Base-by-base conservation (phyloP, 225 moss, liverwort and hornwort species). In the Pseudisothecium myosuroides region DNA sequence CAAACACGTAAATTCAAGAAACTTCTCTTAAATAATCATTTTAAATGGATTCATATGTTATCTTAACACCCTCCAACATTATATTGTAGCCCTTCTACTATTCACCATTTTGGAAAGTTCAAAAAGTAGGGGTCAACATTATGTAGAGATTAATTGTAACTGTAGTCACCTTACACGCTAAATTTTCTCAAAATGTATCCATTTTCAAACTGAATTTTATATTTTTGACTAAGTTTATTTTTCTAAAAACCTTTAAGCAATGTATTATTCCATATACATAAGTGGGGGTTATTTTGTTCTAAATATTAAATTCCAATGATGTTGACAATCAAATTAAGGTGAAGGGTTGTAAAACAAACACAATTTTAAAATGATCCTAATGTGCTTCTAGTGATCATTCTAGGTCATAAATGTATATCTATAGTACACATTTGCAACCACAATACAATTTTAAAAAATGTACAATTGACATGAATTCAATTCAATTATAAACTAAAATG, bases 381-480 rank as follows among this genome's bases (percentile, higher is more conserved):
- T 76, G 5, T 5, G 0, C 5, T 6, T 0, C 36, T 37, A 2
- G 15, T 76, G 22, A 76, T 21, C 21, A 14, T 34, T 76, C 9
- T 77, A 52, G 36, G 4, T 77, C 24, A 55, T 14, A 78, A 56
- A 78, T n/a, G 4, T 26, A 26, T 78, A 37, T 4, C 17, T 16
- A 6, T 1, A 10, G 1, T 17, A 56, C 0, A 78, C 17, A 3
- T 56, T 7, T 26, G 37, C 20, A 56, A 9, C 2, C 4, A 24
- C 1, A 5, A 0, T 54, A 23, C 0, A 37, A 14, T 5, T 13
- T 12, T 6, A 74, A 31, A 2, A 54, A 37, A 24, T 36, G 20
- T 77, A 14, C 9, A 3, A 22, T 14, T 1, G 2, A 13, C 52
- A 76, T n/a, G n/a, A n/a, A n/a, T 52, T 52, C 13, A 21, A 18